phyloP scores from a whole-genome alignment of 106 monocot genomes.

The Dendrobium nobile region DNA sequence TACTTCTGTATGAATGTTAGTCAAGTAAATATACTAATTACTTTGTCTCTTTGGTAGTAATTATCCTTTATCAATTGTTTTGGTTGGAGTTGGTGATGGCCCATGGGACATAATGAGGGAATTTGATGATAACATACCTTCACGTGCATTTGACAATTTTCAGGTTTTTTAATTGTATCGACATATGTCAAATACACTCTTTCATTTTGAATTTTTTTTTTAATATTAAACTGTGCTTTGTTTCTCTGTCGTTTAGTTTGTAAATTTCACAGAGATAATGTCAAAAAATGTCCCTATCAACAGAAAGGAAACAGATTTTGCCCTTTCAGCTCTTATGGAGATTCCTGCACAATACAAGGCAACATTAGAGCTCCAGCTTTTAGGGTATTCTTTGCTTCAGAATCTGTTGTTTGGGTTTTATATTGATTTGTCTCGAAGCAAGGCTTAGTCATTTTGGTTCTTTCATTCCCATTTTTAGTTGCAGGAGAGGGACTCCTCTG shows the following conservation, averaged over 20 bases:
- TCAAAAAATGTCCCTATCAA: slow-evolving; percentile 29
- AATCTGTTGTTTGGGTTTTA: background rate
- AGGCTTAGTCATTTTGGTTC: background rate
- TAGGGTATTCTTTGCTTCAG: slow-evolving; percentile 42
- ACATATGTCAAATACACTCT: background rate
- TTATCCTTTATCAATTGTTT: slow-evolving; percentile 67
- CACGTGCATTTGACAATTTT: slow-evolving; percentile 72
- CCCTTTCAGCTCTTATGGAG: slow-evolving; percentile 77
- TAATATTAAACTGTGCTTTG: background rate
- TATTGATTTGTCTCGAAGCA: background rate
- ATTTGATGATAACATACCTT: slow-evolving; percentile 81
- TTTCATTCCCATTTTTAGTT: slow-evolving; percentile 21
- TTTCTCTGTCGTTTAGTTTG: slow-evolving; percentile 46
- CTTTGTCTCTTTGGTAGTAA: slow-evolving; percentile 27
- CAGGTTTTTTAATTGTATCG: slow-evolving; percentile 33
- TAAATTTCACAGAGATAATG: slow-evolving; percentile 81
- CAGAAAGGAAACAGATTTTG: slow-evolving; percentile 69
- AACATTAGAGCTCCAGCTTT: slow-evolving; percentile 60
- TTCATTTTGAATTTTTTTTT: background rate
- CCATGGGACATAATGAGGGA: slow-evolving; percentile 87
- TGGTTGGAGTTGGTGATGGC: slow-evolving; percentile 83
- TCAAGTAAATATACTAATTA: background rate
- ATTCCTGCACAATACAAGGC: slow-evolving; percentile 80
- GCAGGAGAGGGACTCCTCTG: slow-evolving; percentile 32
- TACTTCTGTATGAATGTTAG: background rate